Evolutionary conservation across 169 alveolate species (phyloP), one percentile per base, ranked within the genome.

Genomic region (Toxoplasma gondii): DNA sequence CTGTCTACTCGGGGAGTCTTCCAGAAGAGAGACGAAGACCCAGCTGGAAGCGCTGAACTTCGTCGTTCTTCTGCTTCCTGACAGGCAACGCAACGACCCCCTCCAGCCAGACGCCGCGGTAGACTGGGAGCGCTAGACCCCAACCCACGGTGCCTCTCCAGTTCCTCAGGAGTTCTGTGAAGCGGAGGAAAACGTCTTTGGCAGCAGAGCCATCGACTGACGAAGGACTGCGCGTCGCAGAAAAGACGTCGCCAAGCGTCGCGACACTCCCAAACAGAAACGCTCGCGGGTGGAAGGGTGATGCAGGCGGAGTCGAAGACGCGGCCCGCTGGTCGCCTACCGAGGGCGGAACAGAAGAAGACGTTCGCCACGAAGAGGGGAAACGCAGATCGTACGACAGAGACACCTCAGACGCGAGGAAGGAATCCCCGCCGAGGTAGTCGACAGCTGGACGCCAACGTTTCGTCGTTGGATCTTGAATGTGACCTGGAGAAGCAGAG

Each of bases 81-180:
- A 82, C 67, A 2, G 90, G 90, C n/a, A 82, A 67, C n/a, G 90
- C 53, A 17, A 82, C 69, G 19, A 82, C 34, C 54, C 67, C 90
- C 41, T 82, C 90, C 41, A 82, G n/a, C 90, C 90, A 82, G 9
- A 82, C 64, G 34, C 90, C 90, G n/a, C 41, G 54, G 41, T 38
- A 82, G 41, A 82, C 67, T 9, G 90, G 90, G 34, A 82, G 90
- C 54, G 90, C 90, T 64, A 82, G n/a, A 38, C 90, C 90, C 67
- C 90, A 38, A 29, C 90, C 90, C 67, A 82, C 90, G 39, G 90
- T 2, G 34, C 90, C 53, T 27, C 90, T 12, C 67, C 90, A 82
- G 90, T 82, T 36, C 27, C 53, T 41, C 36, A 82, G 64, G n/a
- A 82, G 38, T 5, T 82, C 64, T 4, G 29, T n/a, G 45, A 78